These are phyloP conservation scores for Ceratopteris richardii DNA, from an alignment of 75 land plant species.

Conservation along the genomic window DNA sequence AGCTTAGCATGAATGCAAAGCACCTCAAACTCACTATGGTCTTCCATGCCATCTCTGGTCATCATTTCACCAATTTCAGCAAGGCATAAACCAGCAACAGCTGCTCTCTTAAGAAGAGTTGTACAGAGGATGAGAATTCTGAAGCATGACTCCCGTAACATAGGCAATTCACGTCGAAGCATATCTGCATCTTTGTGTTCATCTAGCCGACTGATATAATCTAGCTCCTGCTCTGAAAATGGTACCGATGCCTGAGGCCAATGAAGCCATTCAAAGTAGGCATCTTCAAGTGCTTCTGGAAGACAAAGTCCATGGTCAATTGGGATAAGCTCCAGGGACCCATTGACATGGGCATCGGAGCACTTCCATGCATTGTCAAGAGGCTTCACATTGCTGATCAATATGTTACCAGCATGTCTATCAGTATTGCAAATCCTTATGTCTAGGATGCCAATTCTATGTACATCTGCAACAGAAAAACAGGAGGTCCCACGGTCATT, in stretches of 20 bases:
- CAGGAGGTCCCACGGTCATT: constrained; percentile 39
- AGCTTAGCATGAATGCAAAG: constrained; percentile 31
- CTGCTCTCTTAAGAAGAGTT: constrained; percentile 28
- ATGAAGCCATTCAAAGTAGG: constrained; percentile 51
- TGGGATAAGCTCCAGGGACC: constrained; percentile 36
- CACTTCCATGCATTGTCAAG: constrained; percentile 5
- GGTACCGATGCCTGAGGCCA: constrained; percentile 51
- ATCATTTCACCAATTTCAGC: constrained; percentile 44
- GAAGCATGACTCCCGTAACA: constrained; percentile 33
- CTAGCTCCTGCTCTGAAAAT: constrained; percentile 42
- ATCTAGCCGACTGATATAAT: constrained; percentile 32
- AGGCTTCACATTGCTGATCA: constrained; percentile 17
- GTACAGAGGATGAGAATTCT: constrained; percentile 41
- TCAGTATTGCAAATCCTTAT: constrained; percentile 43
- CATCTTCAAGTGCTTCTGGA: constrained; percentile 39
- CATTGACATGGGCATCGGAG: constrained; percentile 12
- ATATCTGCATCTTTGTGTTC: constrained; percentile 24
- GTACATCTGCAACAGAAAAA: constrained; percentile 42
- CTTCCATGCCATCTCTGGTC: constrained; percentile 36
- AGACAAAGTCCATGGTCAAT: constrained; percentile 50
- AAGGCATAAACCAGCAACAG: constrained; percentile 31
- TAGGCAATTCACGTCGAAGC: constrained; percentile 33
- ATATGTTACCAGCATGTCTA: constrained; percentile 45
- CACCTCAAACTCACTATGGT: constrained; percentile 30
- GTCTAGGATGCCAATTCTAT: constrained; percentile 42